Evolutionary conservation across 1,284 basidiomycete species (phyloP), one percentile per base, ranked within the genome.

Genomic region (Mycena citricolor): DNA sequence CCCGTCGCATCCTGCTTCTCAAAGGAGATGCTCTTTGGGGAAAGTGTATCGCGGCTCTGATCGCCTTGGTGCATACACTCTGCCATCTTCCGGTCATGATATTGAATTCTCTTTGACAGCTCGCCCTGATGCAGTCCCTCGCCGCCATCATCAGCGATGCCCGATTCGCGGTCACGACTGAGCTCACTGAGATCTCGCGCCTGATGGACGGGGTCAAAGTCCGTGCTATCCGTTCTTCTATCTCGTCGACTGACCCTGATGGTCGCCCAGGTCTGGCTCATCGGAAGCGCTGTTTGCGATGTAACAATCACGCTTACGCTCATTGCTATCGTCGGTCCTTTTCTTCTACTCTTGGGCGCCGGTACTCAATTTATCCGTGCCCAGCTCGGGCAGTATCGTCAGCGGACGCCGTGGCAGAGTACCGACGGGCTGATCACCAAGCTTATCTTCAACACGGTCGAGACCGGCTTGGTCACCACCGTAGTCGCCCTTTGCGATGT

Each of bases 371-470:
- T 5, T 11, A 8, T 14, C 4, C 25, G 8, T 17, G 12, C 31
- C 2, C 20, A 53, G 51, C 42, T 53, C n/a, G 26, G 37, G 3
- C 13, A 34, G 11, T 39, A 41, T 14, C 42, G 38, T 14, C 25
- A 14, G 4, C 28, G 36, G 32, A 39, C 44, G 4, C 33, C 44
- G 4, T 51, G 50, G 32, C 26, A 39, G 23, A 16, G 16, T 12
- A 52, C 50, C 8, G 36, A 39, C n/a, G 32, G 34, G 19, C 16
- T 51, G 17, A 37, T 58, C 13, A 49, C 45, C 4, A 49, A 38
- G 13, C 44, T 58, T 6, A 58, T 58, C 28, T 46, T 45, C 12
- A 49, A 55, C 40, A 55, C 52, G 19, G 36, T 54, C 13, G 54
- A 57, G 42, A 56, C 56, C 11, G 54, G 54, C 26, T 45, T 43